Evolutionary conservation across 1,284 basidiomycete species (phyloP).

Genomic region (Abortiporus biennis): DNA sequence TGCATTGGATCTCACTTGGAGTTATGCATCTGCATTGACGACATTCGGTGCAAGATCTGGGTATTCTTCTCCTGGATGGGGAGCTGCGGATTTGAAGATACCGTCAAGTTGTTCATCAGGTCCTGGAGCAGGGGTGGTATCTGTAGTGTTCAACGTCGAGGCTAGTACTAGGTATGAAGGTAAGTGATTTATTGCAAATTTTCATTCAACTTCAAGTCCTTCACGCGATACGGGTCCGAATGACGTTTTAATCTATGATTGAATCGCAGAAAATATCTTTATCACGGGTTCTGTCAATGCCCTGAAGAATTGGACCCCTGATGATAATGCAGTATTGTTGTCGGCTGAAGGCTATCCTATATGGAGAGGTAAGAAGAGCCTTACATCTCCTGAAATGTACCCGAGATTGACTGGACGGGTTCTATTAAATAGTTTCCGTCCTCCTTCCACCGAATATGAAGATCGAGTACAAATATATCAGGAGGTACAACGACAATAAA

Average conservation of each 20-base stretch:
- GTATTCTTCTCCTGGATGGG: conserved; percentile 46
- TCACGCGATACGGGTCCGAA: background rate
- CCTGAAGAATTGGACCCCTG: conserved; percentile 58
- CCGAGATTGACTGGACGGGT: background rate
- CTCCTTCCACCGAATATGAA: conserved; percentile 44
- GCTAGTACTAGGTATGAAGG: conserved; percentile 57
- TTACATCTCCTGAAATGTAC: background rate
- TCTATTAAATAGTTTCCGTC: conserved; percentile 45
- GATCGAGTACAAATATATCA: conserved; percentile 70
- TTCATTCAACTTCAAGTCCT: background rate
- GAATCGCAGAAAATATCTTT: conserved; percentile 58
- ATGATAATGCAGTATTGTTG: conserved; percentile 49
- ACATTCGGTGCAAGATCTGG: conserved; percentile 30
- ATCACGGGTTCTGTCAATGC: conserved; percentile 57
- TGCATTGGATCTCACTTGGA: conserved; percentile 40
- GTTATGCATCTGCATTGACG: conserved; percentile 34
- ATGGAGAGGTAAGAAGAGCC: conserved; percentile 56
- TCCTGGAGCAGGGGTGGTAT: conserved; percentile 31
- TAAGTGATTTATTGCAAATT: conserved; percentile 21
- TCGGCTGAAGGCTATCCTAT: conserved; percentile 56
- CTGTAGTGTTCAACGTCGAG: conserved; percentile 59
- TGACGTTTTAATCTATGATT: no score
- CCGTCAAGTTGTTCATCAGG: conserved; percentile 37
- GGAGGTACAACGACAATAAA: conserved; percentile 53
- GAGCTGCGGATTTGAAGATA: conserved; percentile 52